Percentiles rank a stretch among this genome's conserved stretches.
phyloP scores from a whole-genome alignment of 2,329 filamentous ascomycete species.

The Colletotrichum siamense region DNA sequence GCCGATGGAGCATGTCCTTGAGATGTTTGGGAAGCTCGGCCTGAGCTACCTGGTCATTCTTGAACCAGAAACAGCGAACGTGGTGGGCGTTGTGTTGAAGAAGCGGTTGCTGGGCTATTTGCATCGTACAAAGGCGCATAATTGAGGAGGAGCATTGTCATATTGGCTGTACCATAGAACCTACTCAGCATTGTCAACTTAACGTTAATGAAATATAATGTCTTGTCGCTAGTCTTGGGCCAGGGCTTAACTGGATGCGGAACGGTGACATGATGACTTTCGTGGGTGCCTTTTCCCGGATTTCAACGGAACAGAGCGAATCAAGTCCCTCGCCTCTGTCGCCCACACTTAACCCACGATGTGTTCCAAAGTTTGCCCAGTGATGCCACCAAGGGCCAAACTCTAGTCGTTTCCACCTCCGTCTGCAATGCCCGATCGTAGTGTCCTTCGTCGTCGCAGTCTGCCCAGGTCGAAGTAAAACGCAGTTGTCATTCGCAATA shows the following conservation, averaged over 20 bases:
- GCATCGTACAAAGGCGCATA: background rate
- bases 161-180: background rate
- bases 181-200: background rate
- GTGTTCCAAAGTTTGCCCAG: background rate
- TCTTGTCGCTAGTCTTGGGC: background rate
- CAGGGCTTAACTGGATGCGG: background rate
- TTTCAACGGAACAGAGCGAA: background rate
- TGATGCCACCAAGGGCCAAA: background rate
- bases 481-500: constrained; percentile 8
- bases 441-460: fast-evolving
- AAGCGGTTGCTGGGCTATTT: constrained; percentile 46
- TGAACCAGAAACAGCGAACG: constrained; percentile 53
- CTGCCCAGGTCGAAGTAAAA: background rate
- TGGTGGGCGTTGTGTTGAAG: constrained; percentile 63
- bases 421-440: background rate
- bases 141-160: background rate
- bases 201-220: background rate
- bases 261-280: background rate
- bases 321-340: background rate
- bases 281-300: background rate
- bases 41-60: constrained; percentile 58
- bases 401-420: background rate
- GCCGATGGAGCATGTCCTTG: constrained; percentile 63
- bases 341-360: background rate
- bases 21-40: constrained; percentile 65